Conservation (phyloP, 73 alveolate genomes). For the Blepharisma japonicum region DNA sequence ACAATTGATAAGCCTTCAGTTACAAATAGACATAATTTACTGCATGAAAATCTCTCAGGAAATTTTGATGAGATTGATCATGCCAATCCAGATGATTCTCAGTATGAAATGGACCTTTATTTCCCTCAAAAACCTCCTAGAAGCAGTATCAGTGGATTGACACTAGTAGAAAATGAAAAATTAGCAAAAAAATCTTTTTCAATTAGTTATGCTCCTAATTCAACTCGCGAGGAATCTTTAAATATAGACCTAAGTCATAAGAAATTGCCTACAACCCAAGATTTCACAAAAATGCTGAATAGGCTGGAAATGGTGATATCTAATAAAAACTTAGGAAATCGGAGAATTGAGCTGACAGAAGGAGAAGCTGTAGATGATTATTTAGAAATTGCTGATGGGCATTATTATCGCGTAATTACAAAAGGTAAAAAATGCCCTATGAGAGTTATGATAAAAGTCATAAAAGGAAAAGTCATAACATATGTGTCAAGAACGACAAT, state of each 20-base stretch:
- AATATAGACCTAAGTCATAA: too few relatives aligned
- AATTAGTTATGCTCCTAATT: too few relatives aligned
- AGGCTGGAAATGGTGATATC: conserved; percentile 22
- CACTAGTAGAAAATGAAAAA: background rate
- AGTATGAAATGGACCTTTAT: background rate
- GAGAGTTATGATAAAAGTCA: background rate
- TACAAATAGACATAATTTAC: too few relatives aligned
- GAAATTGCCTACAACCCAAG: conserved; percentile 2
- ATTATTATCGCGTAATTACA: background rate
- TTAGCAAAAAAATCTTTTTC: too few relatives aligned
- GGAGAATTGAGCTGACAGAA: conserved; percentile 3
- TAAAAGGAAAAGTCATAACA: background rate
- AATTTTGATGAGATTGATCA: too few relatives aligned
- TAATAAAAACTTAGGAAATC: background rate
- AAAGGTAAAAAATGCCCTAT: conserved; percentile 16
- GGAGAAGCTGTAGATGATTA: background rate
- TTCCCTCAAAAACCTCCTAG: conserved; percentile 9
- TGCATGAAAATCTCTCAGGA: too few relatives aligned
- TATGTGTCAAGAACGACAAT: background rate
- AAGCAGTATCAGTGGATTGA: conserved; percentile 1
- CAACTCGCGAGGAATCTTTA: too few relatives aligned
- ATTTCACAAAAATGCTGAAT: conserved; percentile 17
- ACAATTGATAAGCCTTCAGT: too few relatives aligned
- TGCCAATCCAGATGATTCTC: background rate
- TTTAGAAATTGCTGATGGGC: conserved; percentile 2